Evolutionary conservation across 1,284 basidiomycete species (phyloP).

Genomic region (Papiliotrema laurentii): DNA sequence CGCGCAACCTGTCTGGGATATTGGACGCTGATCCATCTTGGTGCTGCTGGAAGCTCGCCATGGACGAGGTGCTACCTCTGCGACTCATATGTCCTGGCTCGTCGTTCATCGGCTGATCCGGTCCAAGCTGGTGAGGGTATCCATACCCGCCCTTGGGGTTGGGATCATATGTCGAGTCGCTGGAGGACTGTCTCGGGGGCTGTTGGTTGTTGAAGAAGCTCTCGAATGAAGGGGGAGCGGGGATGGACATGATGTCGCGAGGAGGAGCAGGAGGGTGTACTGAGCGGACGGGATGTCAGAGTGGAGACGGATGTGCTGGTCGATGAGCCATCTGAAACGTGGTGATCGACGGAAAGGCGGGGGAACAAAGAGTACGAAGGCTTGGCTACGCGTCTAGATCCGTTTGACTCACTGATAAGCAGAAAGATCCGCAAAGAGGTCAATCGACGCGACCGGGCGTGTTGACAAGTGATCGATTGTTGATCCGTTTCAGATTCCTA

Average conservation of each 20-base stretch:
- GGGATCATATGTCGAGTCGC: neutral
- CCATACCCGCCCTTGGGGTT: neutral
- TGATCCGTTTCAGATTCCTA: no score
- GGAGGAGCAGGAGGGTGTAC: neutral
- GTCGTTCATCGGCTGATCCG: neutral
- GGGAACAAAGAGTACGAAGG: no score
- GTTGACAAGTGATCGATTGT: no score
- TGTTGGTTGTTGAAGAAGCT: neutral
- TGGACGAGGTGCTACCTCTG: neutral
- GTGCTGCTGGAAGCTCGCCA: neutral
- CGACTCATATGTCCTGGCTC: neutral
- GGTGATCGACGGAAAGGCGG: no score
- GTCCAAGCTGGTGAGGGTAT: neutral
- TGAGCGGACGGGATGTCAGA: no score
- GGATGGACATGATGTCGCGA: conserved; percentile 20
- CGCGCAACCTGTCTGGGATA: neutral
- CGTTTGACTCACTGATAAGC: no score
- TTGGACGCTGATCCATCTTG: neutral
- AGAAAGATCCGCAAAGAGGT: no score
- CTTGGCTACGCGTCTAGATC: no score
- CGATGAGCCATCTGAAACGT: no score
- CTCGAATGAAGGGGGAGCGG: neutral
- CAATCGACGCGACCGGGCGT: no score
- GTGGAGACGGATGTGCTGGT: no score
- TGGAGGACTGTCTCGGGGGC: neutral